Evolutionary conservation across 352 stramenopile genomes (phyloP).

Genomic region (Pythium chondricola): DNA sequence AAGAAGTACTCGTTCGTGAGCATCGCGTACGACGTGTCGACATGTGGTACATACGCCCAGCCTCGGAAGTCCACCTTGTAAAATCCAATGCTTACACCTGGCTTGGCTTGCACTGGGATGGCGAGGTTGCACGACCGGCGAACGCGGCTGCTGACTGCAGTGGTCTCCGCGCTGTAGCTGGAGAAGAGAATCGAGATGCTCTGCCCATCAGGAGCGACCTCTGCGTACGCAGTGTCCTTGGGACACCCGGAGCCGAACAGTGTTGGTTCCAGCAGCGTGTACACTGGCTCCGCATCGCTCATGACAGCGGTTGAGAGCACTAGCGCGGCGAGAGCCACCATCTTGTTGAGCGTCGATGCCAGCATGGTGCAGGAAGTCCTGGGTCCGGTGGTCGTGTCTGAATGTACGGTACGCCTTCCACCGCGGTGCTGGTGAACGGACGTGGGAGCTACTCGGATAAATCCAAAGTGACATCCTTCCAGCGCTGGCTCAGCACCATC

Average conservation of each 20-base stretch:
- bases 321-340: neutral
- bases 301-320: neutral
- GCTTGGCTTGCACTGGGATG: constrained; percentile 17
- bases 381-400: too few species aligned
- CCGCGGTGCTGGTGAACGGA: neutral
- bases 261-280: constrained; percentile 12
- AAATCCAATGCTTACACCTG: constrained; percentile 20
- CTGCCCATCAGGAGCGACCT: constrained; percentile 13
- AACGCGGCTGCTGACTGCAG: neutral
- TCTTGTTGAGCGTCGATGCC: too few species aligned
- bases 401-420: constrained; percentile 8
- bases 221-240: neutral
- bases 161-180: constrained; percentile 10
- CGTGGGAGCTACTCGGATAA: constrained; percentile 1
- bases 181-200: constrained; percentile 27
- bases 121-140: constrained; percentile 22
- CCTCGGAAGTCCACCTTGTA: constrained; percentile 33
- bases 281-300: neutral
- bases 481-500: neutral
- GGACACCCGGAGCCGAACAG: constrained; percentile 22
- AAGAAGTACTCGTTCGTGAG: constrained; percentile 34
- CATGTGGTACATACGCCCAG: constrained; percentile 24
- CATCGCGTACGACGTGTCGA: constrained; percentile 2
- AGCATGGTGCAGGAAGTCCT: too few species aligned
- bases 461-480: constrained; percentile 6